Evolutionary conservation across 495 filamentous ascomycete species (phyloP).

Genomic region (Mycothermus thermophilus): DNA sequence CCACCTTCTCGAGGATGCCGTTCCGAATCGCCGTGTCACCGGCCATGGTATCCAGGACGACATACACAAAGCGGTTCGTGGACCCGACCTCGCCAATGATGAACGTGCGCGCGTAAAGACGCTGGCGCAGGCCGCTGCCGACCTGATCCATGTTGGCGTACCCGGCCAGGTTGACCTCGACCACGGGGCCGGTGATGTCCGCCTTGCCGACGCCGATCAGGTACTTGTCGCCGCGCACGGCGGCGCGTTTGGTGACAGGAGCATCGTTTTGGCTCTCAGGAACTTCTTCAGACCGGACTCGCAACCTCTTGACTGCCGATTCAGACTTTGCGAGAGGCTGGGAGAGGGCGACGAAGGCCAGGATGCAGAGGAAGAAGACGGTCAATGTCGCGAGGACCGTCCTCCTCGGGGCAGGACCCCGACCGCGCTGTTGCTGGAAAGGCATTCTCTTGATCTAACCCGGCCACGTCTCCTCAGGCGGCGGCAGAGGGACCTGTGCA

Average conservation of each 20-base stretch:
- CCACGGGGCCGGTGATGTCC: conserved; percentile 76
- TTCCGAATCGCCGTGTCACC: conserved; percentile 84
- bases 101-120: conserved; percentile 80
- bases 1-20: conserved; percentile 65
- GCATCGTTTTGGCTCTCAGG: too few species aligned
- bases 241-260: conserved; percentile 12
- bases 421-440: conserved; percentile 2
- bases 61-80: conserved; percentile 68
- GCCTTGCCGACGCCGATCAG: conserved; percentile 82
- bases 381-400: conserved; percentile 7
- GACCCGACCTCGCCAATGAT: conserved; percentile 63
- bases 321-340: conserved; percentile 1
- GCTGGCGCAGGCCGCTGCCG: conserved; percentile 70
- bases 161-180: conserved; percentile 44
- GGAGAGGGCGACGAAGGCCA: conserved; percentile 9
- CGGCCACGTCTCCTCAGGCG: not conserved
- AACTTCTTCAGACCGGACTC: too few species aligned
- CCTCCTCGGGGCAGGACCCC: not conserved
- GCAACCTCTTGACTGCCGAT: too few species aligned
- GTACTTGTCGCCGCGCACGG: conserved; percentile 41
- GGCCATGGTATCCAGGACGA: conserved; percentile 67
- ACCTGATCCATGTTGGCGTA: conserved; percentile 68
- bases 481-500: too few species aligned
- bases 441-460: conserved; percentile 1
- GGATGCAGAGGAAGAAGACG: conserved; percentile 11